These are phyloP conservation scores for Mycena capillaripes DNA, from an alignment of 768 basidiomycete species.

Conservation along the genomic window DNA sequence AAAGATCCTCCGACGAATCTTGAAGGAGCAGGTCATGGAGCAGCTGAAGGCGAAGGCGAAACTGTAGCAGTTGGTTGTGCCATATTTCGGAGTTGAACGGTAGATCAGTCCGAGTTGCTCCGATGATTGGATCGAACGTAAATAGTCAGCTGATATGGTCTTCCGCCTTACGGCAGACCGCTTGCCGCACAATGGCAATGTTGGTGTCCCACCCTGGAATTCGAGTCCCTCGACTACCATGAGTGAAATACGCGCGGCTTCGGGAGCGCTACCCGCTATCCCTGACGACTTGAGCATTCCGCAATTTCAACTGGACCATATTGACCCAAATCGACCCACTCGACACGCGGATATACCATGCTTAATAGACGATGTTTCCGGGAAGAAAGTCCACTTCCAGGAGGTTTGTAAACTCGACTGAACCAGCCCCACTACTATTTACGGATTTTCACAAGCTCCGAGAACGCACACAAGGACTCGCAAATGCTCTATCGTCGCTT, in stretches of 20 bases:
- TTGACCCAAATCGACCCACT: conserved; percentile 57
- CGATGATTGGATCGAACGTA: not conserved
- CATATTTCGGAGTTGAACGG: too few relatives aligned
- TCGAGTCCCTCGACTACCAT: not conserved
- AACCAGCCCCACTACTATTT: not conserved
- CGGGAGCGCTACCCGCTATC: conserved; percentile 53
- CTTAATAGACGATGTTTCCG: conserved; percentile 66
- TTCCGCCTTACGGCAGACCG: too few relatives aligned
- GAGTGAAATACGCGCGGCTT: conserved; percentile 48
- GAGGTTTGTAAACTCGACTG: conserved; percentile 51
- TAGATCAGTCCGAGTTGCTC: too few relatives aligned
- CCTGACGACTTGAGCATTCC: conserved; percentile 67
- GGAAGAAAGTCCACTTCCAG: conserved; percentile 51
- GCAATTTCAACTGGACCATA: conserved; percentile 65
- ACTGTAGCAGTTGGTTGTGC: not conserved
- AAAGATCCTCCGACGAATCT: conserved; percentile 62
- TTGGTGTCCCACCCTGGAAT: too few relatives aligned
- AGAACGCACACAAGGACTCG: conserved; percentile 60
- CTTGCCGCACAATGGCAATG: too few relatives aligned
- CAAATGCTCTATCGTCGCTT: conserved; percentile 58
- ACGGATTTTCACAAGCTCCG: conserved; percentile 52
- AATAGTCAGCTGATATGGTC: not conserved
- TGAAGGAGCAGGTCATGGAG: conserved; percentile 65
- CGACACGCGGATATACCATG: conserved; percentile 53
- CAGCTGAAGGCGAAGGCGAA: conserved; percentile 34